Evolutionary conservation across 768 basidiomycete genomes (phyloP), one percentile per base, ranked within the genome.

Genomic region (Leccinum pellstonianum): DNA sequence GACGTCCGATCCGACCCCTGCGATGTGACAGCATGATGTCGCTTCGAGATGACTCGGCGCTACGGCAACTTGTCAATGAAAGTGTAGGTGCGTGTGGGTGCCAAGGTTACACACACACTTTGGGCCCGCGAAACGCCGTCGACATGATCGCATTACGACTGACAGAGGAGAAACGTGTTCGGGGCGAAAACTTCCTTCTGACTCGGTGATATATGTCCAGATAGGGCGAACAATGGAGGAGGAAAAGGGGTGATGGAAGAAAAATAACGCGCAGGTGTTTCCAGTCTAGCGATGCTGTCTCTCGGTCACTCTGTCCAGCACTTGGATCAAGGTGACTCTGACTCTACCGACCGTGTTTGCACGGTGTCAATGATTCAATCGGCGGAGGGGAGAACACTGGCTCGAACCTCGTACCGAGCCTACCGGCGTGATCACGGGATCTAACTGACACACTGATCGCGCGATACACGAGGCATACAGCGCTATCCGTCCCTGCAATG

Each of bases 221-320:
- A 64, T 55, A 5, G 6, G 53, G 63, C 55, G 59, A 37, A 65
- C 64, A 64, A 64, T 64, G 58, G 58, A 3, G 17, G 35, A 27
- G 6, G 12, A 10, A 50, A 50, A 27, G 14, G 49, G 48, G 23
- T 17, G 17, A 10, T 43, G n/a, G 41, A 11, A 43, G n/a, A 11
- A 43, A 43, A 7, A 43, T 5, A 43, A 43, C n/a, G 5, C 41
- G 9, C 41, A 3, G 41, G 41, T 43, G n/a, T 43, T 43, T 43
- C 9, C 41, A 43, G 17, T 43, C 17, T 37, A 37, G 35, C 35
- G 35, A 14, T 37, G 35, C 17, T 43, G 41, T n/a, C 41, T 43
- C n/a, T 7, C 14, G 8, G 41, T 9, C 41, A 15, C 38, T 15
- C 38, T 41, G 15, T 41, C 37, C 3, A 15, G 38, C 5, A 15